A percentile compares a stretch with the other conserved stretches of the same genome.
Conservation (phyloP, 805 yeast genomes). For the Kodamaea kakaduensis region DNA sequence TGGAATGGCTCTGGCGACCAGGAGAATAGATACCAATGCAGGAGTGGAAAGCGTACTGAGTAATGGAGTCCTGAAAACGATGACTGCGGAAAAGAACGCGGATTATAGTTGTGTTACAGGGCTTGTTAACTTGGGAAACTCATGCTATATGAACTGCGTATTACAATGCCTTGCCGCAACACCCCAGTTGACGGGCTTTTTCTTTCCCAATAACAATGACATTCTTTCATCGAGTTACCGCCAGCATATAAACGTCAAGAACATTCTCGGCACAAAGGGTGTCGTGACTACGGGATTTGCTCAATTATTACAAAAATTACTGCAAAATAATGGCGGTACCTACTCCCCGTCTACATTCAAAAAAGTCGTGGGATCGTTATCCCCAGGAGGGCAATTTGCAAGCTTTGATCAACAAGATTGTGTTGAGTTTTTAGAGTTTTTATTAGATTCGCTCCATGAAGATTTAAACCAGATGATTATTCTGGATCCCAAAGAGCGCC, state of each 20-base stretch:
- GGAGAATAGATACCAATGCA: slow-evolving; percentile 1
- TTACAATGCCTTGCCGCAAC: slow-evolving; percentile 84
- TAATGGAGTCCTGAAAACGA: too few species aligned
- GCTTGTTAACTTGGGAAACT: slow-evolving; percentile 76
- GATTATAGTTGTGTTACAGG: slow-evolving; percentile 72
- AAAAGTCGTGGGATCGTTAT: slow-evolving; percentile 60
- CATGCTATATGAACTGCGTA: slow-evolving; percentile 89
- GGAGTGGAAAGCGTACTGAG: background rate
- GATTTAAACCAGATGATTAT: slow-evolving; percentile 67
- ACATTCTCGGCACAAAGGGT: slow-evolving; percentile 79
- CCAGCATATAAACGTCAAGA: slow-evolving; percentile 65
- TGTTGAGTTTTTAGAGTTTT: slow-evolving; percentile 71
- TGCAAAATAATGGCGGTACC: slow-evolving; percentile 41
- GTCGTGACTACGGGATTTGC: slow-evolving; percentile 68
- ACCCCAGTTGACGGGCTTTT: slow-evolving; percentile 57
- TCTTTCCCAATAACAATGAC: slow-evolving; percentile 37
- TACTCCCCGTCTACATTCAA: slow-evolving; percentile 66
- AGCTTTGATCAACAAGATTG: slow-evolving; percentile 81
- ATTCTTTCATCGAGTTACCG: slow-evolving; percentile 46
- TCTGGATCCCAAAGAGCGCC: slow-evolving; percentile 27
- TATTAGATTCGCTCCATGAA: slow-evolving; percentile 76
- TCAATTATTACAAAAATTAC: slow-evolving; percentile 52
- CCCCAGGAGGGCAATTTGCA: slow-evolving; percentile 54
- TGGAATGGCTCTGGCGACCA: too few species aligned
- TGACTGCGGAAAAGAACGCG: too few species aligned